A percentile compares a stretch with the other conserved stretches of the same genome.
phyloP scores from a whole-genome alignment of 2,329 filamentous ascomycete genomes.

The Hymenoscyphus albidus region DNA sequence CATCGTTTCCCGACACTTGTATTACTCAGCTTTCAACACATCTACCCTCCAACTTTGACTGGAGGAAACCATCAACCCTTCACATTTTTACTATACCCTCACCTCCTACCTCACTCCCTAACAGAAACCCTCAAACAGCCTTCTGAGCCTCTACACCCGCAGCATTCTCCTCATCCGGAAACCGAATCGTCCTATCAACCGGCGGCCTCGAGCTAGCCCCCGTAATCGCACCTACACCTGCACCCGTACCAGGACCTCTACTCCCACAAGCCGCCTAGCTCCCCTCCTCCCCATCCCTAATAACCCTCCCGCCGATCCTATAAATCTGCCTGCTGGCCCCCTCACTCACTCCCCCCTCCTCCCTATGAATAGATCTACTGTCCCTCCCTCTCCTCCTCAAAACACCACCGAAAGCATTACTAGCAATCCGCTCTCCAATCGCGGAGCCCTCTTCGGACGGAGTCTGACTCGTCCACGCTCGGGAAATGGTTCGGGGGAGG shows the following conservation, averaged over 20 bases:
- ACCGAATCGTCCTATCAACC: constrained; percentile 40
- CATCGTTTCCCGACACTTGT: no score
- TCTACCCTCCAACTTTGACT: not conserved
- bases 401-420: constrained; percentile 14
- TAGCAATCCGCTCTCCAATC: constrained; percentile 16
- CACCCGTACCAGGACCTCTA: not conserved
- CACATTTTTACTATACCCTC: not conserved
- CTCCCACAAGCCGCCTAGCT: not conserved
- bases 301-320: constrained; percentile 40
- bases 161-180: constrained; percentile 39
- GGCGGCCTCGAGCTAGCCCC: constrained; percentile 7
- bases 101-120: not conserved
- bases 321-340: constrained; percentile 33
- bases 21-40: not conserved
- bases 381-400: constrained; percentile 22
- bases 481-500: constrained; percentile 59
- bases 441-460: constrained; percentile 18
- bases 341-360: constrained; percentile 10
- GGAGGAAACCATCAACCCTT: not conserved
- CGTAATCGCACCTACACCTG: not conserved
- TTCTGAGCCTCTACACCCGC: not conserved
- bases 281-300: constrained; percentile 13
- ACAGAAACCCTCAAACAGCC: not conserved
- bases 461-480: constrained; percentile 29
- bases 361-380: constrained; percentile 16